Base-by-base conservation (phyloP, 371 early-diverging fungal species). In the Rhizomucor pusillus region DNA sequence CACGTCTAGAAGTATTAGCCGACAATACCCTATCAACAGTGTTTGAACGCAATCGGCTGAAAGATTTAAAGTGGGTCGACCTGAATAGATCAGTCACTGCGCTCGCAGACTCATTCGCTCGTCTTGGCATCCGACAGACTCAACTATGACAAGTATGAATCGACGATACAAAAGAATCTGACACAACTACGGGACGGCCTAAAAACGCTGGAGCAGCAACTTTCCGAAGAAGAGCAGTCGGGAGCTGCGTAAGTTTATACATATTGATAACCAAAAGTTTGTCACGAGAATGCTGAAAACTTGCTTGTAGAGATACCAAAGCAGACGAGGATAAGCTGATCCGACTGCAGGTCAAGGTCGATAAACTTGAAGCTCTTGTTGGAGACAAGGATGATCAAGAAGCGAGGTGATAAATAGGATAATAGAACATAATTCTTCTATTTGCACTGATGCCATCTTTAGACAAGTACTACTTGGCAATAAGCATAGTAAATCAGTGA, bases 1-100 rank as follows among this genome's bases (percentile, higher is more conserved):
- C 80, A 33, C 74, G 74, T 46, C 69, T 82, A 16, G 77, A 75
- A 46, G 56, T 80, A 44, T 64, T 86, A 44, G 82, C 82, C 9
- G 87, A 87, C 52, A 85, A 85, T 59, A 81, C 84, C 13, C 57
- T 85, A 12, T 65, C 81, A 6, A 71, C 72, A 22, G 73, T 87
- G 16, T 77, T 75, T 54, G 90, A 90, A 63, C 64, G 81, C 18
- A 85, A 85, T 65, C 66, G 82, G 49, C 74, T 84, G 50, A 73
- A 66, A 44, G 69, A 75, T 29, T 65, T 82, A 37, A 77, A 67
- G 77, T 73, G 73, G 50, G 33, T 19, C 50, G 2, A 24, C 12
- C 2, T 1, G 29, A 29, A 48, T 3, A 20, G 16, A 43, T 49
- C 49, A 5, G 4, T 49, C 3, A 34, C 14, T 23, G 10, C 16